Conservation (phyloP, 768 basidiomycete species). For the Pulveroboletus frians region DNA sequence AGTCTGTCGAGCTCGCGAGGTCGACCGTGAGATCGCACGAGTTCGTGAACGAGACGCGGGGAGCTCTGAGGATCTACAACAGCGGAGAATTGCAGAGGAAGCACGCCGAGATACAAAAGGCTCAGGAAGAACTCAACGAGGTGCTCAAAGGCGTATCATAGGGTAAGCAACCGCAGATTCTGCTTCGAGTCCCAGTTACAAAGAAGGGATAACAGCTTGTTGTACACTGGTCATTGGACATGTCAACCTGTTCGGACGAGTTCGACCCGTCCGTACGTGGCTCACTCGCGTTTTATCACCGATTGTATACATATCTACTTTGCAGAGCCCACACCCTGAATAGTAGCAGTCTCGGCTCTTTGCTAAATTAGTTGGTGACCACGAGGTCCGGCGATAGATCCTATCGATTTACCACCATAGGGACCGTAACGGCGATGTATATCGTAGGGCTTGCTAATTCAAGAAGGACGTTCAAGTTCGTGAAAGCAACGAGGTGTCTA, state of each 20-base stretch:
- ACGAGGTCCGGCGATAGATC: slow-evolving; percentile 10
- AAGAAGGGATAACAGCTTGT: background rate
- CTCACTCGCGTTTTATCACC: background rate
- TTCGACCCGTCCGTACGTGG: background rate
- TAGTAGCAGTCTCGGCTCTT: background rate
- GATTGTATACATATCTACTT: background rate
- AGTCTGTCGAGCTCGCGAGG: slow-evolving; percentile 10
- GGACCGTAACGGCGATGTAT: slow-evolving; percentile 1
- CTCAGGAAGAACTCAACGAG: slow-evolving; percentile 53
- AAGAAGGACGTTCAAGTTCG: slow-evolving; percentile 14
- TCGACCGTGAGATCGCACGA: slow-evolving; percentile 46
- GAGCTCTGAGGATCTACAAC: slow-evolving; percentile 42
- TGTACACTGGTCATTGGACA: background rate
- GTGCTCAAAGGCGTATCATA: slow-evolving; percentile 34
- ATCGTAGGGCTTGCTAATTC: slow-evolving; percentile 19
- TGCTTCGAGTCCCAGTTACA: background rate
- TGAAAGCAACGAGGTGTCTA: slow-evolving; percentile 21
- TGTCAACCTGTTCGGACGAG: background rate
- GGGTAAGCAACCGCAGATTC: slow-evolving; percentile 8
- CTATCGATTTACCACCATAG: slow-evolving; percentile 15
- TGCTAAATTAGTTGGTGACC: slow-evolving; percentile 4
- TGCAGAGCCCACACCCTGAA: background rate
- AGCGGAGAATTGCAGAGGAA: slow-evolving; percentile 47
- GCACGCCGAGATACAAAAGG: slow-evolving; percentile 49
- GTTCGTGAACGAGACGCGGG: slow-evolving; percentile 54